Conservation (phyloP, 2,329 filamentous ascomycete species). For the Microdochium paspali region DNA sequence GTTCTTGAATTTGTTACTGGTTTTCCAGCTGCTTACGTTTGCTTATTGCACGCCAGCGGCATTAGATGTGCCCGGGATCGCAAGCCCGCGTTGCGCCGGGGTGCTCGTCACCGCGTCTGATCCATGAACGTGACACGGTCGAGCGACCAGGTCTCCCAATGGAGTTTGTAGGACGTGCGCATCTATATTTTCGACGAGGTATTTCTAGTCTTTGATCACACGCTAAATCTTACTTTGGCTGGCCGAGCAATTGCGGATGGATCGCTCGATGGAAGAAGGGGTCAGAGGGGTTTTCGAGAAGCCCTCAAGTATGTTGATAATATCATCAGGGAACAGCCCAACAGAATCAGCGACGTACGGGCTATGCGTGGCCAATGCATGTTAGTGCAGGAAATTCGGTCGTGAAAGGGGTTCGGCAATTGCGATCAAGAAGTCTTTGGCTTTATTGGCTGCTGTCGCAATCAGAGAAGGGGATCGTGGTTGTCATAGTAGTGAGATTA, state of each 20-base stretch:
- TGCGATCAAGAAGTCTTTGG: constrained; percentile 90
- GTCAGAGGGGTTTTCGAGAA: constrained; percentile 82
- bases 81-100: constrained; percentile 75
- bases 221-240: constrained; percentile 95
- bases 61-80: constrained; percentile 91
- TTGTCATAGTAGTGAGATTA: too few species aligned
- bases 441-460: too few species aligned
- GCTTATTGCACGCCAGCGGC: constrained; percentile 81
- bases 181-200: constrained; percentile 88
- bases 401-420: constrained; percentile 89
- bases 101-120: constrained; percentile 68
- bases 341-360: constrained; percentile 93
- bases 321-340: constrained; percentile 78
- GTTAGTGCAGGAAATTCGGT: constrained; percentile 87
- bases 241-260: constrained; percentile 71
- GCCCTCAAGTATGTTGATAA: constrained; percentile 78
- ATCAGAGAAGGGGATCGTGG: too few species aligned
- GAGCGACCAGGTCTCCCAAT: constrained; percentile 76
- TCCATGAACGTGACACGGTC: constrained; percentile 65
- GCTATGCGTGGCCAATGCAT: constrained; percentile 82
- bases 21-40: constrained; percentile 29
- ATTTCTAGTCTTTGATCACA: constrained; percentile 87
- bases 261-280: constrained; percentile 71
- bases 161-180: constrained; percentile 76
- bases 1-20: constrained; percentile 17